phyloP scores from a whole-genome alignment of 179 eudicot species.

The Silene noctiflora region DNA sequence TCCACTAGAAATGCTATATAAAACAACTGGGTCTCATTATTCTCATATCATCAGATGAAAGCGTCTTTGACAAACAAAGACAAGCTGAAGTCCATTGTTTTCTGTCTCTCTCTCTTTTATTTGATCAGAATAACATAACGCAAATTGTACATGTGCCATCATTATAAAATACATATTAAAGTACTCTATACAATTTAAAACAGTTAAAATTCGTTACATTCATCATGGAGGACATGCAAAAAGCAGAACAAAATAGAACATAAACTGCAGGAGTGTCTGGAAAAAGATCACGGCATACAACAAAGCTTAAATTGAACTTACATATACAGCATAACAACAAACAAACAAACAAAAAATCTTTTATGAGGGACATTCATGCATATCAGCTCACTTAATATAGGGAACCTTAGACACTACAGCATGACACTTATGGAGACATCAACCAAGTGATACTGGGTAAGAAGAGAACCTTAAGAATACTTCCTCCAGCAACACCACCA shows the following conservation, averaged over 20 bases:
- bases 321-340: not conserved
- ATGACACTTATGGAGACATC: not conserved
- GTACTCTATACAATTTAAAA: not conserved
- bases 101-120: not conserved
- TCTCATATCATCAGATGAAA: not conserved
- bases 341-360: not conserved
- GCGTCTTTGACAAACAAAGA: not conserved
- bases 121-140: not conserved
- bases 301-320: not conserved
- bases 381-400: not conserved
- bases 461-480: constrained; percentile 69
- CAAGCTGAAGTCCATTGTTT: not conserved
- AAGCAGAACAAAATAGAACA: not conserved
- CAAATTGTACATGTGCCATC: not conserved
- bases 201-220: too few relatives aligned
- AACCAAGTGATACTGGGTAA: not conserved
- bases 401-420: not conserved
- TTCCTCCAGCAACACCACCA: constrained; percentile 99
- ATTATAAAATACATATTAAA: not conserved
- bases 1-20: not conserved
- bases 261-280: not conserved
- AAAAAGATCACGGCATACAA: not conserved
- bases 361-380: not conserved
- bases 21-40: not conserved
- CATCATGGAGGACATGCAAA: not conserved